Base-by-base conservation (phyloP, 2,329 filamentous ascomycete genomes). In the Scytalidium lignicola region DNA sequence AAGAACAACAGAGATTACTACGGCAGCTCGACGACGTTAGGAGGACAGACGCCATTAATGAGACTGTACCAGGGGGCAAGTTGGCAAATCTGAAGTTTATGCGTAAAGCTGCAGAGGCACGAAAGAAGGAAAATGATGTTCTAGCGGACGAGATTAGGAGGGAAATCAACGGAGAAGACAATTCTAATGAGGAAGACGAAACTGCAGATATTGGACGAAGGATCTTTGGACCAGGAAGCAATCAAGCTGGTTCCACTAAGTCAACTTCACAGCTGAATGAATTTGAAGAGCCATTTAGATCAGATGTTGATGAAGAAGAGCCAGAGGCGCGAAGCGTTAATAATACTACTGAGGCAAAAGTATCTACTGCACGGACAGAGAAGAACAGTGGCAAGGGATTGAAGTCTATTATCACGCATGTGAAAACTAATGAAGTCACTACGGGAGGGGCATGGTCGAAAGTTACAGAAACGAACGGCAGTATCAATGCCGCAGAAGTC, bases 41-140 rank as follows among this genome's bases (percentile, higher is more conserved):
- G 15, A 67, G 70, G 17, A 68, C 73, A 9, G 70, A 72, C 28
- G 63, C 70, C 8, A 69, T 75, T 13, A 76, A 79, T 19, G 70
- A 70, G n/a, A 59, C 58, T 18, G 72, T 65, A 17, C 79, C 79
- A 0, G 75, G 79, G 57, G 84, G 85, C 13, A 85, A 82, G 58
- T 71, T 99, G 6, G 83, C 88, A 67, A 79, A 80, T 46, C 90
- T 99, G 85, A 88, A 89, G 53, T 99, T 99, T 65, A 97, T 99
- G 93, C 83, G 86, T 60, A 90, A 86, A 57, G 89, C 90, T 1
- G 91, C 96, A 62, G 86, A 85, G 22, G 76, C 83, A 32, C 82
- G 83, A 60, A 90, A 85, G 66, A 81, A 85, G 54, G 79, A 83
- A 50, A 96, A 97, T 58, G 88, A 96, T 59, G 86, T 88, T 49